These are phyloP conservation scores for Dentipellis sp. DNA, from an alignment of 768 basidiomycete genomes.

Conservation along the genomic window DNA sequence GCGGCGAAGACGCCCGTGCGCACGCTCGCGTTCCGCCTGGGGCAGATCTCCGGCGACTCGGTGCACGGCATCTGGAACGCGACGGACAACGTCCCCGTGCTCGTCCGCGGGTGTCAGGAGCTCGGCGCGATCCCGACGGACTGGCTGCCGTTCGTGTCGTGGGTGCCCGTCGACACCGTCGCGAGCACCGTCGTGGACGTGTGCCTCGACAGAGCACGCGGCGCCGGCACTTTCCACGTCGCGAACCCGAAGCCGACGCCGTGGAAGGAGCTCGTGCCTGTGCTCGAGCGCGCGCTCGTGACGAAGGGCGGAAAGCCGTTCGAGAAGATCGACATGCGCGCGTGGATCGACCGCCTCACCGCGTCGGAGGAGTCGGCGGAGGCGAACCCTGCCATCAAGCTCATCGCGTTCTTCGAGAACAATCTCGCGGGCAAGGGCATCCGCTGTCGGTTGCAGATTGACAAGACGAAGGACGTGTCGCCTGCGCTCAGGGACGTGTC, in stretches of 20 bases:
- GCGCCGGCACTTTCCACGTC: slow-evolving; percentile 4
- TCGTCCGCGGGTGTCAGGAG: slow-evolving; percentile 5
- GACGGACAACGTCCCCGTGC: slow-evolving; percentile 4
- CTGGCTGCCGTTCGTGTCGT: slow-evolving; percentile 3
- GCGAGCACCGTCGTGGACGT: slow-evolving; percentile 3
- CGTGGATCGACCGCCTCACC: slow-evolving; percentile 2
- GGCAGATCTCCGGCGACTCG: slow-evolving; percentile 1
- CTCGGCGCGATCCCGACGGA: slow-evolving; percentile 3
- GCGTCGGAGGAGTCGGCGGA: slow-evolving; percentile 1
- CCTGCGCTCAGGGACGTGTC: slow-evolving; percentile 50
- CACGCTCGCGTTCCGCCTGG: not conserved
- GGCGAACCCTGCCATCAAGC: slow-evolving; percentile 1
- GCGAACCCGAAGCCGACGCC: slow-evolving; percentile 7
- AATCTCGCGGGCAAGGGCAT: slow-evolving; percentile 4
- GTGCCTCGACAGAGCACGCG: not conserved
- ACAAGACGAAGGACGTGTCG: slow-evolving; percentile 22
- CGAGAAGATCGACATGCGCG: not conserved
- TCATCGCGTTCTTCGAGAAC: slow-evolving; percentile 7
- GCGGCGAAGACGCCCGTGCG: not conserved
- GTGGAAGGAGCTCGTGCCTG: slow-evolving; percentile 1
- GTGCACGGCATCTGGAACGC: slow-evolving; percentile 5
- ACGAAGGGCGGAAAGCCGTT: not conserved
- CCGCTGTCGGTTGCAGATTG: not conserved
- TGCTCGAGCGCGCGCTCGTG: not conserved
- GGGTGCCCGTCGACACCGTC: slow-evolving; percentile 6